Conservation (phyloP, 176 grass and related monocot species). For the Hyparrhenia diplandra region DNA sequence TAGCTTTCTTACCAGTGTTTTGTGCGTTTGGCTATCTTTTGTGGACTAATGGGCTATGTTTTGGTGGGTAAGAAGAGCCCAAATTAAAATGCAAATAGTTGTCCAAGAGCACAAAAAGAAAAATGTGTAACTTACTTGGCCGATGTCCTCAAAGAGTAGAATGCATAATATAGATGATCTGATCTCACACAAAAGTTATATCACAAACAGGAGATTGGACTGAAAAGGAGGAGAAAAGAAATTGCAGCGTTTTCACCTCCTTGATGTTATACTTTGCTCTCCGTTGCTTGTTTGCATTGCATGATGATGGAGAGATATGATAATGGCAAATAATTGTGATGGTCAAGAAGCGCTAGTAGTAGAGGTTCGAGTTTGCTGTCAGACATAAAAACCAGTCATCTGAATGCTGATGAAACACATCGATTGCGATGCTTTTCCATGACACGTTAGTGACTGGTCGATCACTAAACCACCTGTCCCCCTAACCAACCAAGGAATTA, state of each 20-base stretch:
- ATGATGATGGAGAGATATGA: background rate
- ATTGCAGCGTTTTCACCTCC: background rate
- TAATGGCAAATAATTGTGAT: background rate
- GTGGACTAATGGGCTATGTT: background rate
- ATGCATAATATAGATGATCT: background rate
- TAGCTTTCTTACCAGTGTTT: background rate
- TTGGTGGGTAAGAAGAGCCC: slow-evolving; percentile 1
- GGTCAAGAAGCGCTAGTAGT: background rate
- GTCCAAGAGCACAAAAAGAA: background rate
- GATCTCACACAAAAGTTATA: background rate
- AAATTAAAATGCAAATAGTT: background rate
- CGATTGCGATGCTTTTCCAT: background rate
- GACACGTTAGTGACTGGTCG: slow-evolving; percentile 23
- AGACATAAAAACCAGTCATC: slow-evolving; percentile 25
- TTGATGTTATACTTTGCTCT: background rate
- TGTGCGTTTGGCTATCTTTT: slow-evolving; percentile 16
- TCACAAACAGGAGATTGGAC: slow-evolving; percentile 3
- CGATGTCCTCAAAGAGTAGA: background rate
- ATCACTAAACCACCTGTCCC: slow-evolving; percentile 36
- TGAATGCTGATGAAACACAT: slow-evolving; percentile 9
- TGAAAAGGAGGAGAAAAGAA: background rate
- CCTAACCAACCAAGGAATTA: slow-evolving; percentile 33
- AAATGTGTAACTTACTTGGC: background rate
- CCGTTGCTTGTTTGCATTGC: background rate
- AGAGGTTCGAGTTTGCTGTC: slow-evolving; percentile 38